Percentiles rank a stretch among this genome's conserved stretches.
Conservation (phyloP, 169 alveolate species). For the Plasmodium billcollinsi region DNA sequence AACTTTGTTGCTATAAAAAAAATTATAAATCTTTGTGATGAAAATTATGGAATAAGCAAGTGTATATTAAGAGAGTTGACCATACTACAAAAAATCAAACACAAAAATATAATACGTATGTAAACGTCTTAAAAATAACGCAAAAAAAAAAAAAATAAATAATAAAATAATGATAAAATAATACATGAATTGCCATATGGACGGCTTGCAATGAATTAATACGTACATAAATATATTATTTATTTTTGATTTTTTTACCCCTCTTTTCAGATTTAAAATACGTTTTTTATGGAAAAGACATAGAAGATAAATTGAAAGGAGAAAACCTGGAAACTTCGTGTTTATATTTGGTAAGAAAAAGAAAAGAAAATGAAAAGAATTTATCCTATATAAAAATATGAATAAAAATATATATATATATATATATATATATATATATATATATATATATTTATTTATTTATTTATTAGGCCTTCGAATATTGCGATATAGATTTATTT, state of each 20-base stretch:
- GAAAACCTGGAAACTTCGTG: constrained; percentile 60
- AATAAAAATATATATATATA: neutral
- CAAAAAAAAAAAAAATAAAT: neutral
- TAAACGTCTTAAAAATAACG: neutral
- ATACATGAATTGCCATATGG: no score
- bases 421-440: neutral
- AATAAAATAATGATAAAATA: no score
- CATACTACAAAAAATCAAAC: constrained; percentile 70
- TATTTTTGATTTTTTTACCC: neutral
- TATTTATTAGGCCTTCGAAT: constrained; percentile 41
- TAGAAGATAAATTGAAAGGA: constrained; percentile 51
- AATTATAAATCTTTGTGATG: constrained; percentile 50
- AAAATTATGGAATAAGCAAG: constrained; percentile 68
- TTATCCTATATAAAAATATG: neutral
- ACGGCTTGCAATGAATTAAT: no score
- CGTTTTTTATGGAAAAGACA: constrained; percentile 71
- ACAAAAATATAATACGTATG: constrained; percentile 67
- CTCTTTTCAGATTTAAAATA: constrained; percentile 28
- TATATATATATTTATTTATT: neutral
- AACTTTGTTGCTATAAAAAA: constrained; percentile 69
- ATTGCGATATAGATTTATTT: constrained; percentile 50
- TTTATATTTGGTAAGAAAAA: constrained; percentile 46
- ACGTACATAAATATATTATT: no score
- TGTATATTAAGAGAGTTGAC: constrained; percentile 63
- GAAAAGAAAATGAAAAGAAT: neutral